These are phyloP conservation scores for Termitomyces sp. DNA, from an alignment of 768 basidiomycete species.

Conservation along the genomic window DNA sequence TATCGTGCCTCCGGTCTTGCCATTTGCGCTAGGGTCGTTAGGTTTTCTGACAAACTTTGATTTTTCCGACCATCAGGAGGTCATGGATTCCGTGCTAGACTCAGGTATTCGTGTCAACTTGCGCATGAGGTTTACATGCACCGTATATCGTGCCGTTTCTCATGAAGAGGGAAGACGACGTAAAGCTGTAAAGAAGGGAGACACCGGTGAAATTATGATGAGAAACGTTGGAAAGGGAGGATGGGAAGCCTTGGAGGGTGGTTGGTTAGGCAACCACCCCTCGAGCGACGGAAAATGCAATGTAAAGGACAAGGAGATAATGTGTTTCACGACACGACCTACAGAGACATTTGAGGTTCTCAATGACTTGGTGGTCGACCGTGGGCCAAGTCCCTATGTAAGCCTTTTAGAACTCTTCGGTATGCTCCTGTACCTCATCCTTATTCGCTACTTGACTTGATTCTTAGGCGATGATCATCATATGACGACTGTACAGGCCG, in stretches of 20 bases:
- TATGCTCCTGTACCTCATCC: conserved; percentile 31
- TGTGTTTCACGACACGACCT: conserved; percentile 94
- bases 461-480: conserved; percentile 91
- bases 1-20: conserved; percentile 96
- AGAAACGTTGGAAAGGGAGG: conserved; percentile 84
- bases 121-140: conserved; percentile 99
- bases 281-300: conserved; percentile 38
- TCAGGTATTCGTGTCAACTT: conserved; percentile 95
- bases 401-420: conserved; percentile 94
- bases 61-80: conserved; percentile 77
- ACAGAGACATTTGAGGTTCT: conserved; percentile 95
- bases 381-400: conserved; percentile 97
- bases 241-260: conserved; percentile 95
- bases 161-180: conserved; percentile 61
- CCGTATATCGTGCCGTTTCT: conserved; percentile 88
- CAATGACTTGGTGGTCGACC: conserved; percentile 96
- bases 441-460: background rate
- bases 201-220: conserved; percentile 97
- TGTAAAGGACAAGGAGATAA: conserved; percentile 90
- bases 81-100: conserved; percentile 86
- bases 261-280: conserved; percentile 43
- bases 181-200: conserved; percentile 87
- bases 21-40: conserved; percentile 94
- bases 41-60: conserved; percentile 98
- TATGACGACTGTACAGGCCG: conserved; percentile 98